These are phyloP conservation scores for Vanderwaltozyma polyspora DNA, from an alignment of 805 yeast genomes.

Conservation along the genomic window DNA sequence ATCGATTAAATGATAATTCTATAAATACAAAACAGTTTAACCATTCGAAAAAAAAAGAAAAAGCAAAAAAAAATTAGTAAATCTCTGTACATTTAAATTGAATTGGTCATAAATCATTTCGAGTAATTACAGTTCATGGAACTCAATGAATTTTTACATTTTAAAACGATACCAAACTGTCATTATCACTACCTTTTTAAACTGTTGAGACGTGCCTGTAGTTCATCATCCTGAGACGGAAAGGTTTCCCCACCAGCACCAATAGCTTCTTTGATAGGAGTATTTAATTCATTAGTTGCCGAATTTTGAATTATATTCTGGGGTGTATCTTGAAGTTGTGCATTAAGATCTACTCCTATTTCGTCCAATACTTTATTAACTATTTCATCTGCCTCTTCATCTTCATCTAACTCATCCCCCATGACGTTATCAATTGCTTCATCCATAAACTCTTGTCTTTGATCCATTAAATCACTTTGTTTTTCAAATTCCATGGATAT, in stretches of 20 bases:
- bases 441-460: constrained; percentile 97
- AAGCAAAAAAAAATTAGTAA: too few relatives aligned
- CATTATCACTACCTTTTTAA: too few relatives aligned
- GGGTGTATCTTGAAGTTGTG: constrained; percentile 38
- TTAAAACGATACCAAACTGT: too few relatives aligned
- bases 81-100: too few relatives aligned
- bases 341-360: constrained; percentile 75
- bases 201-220: constrained; percentile 81
- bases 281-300: constrained; percentile 7
- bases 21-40: too few relatives aligned
- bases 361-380: constrained; percentile 89
- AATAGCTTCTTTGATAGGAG: constrained; percentile 21
- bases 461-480: constrained; percentile 95
- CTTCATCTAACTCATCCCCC: constrained; percentile 83
- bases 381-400: constrained; percentile 83
- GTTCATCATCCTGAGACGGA: constrained; percentile 56
- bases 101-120: too few relatives aligned
- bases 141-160: too few relatives aligned
- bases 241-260: constrained; percentile 27
- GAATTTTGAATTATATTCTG: constrained; percentile 14
- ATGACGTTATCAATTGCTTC: constrained; percentile 95
- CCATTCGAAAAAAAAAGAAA: too few relatives aligned
- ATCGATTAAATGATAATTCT: too few relatives aligned
- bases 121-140: too few relatives aligned
- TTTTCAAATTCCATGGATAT: constrained; percentile 93